Evolutionary conservation across 208 protist species (phyloP).

Genomic region (Angomonas ambiguus): DNA sequence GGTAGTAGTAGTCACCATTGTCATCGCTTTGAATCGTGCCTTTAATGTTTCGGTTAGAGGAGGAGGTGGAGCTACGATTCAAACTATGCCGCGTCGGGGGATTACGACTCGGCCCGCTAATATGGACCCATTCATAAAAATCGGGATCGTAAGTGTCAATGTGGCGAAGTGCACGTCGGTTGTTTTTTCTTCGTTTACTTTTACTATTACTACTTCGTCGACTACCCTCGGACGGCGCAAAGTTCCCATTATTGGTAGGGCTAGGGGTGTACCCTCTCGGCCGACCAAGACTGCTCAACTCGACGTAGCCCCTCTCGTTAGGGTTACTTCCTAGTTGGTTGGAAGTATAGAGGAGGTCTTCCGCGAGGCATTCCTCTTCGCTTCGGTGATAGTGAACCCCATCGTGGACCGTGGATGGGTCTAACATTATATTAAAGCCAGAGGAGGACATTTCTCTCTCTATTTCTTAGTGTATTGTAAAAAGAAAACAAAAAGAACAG

Average conservation of each 20-base stretch:
- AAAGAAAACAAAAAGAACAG: conserved; percentile 3
- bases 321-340: too few relatives aligned
- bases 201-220: not conserved
- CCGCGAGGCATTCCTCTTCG: too few relatives aligned
- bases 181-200: not conserved
- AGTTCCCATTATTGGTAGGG: not conserved
- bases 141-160: not conserved
- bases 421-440: not conserved
- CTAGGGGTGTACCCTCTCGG: not conserved
- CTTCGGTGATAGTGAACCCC: too few relatives aligned
- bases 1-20: not conserved
- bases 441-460: not conserved
- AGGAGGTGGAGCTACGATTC: not conserved
- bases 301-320: not conserved
- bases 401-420: not conserved
- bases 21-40: not conserved
- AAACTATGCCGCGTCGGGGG: not conserved
- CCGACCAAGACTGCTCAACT: not conserved
- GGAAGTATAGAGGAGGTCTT: too few relatives aligned
- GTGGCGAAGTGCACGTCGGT: not conserved
- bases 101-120: not conserved
- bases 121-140: not conserved
- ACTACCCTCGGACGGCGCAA: not conserved
- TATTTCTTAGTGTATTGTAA: too few relatives aligned
- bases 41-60: not conserved